Base-by-base conservation (phyloP, 2,329 filamentous ascomycete species). In the Neopestalotiopsis sp. region DNA sequence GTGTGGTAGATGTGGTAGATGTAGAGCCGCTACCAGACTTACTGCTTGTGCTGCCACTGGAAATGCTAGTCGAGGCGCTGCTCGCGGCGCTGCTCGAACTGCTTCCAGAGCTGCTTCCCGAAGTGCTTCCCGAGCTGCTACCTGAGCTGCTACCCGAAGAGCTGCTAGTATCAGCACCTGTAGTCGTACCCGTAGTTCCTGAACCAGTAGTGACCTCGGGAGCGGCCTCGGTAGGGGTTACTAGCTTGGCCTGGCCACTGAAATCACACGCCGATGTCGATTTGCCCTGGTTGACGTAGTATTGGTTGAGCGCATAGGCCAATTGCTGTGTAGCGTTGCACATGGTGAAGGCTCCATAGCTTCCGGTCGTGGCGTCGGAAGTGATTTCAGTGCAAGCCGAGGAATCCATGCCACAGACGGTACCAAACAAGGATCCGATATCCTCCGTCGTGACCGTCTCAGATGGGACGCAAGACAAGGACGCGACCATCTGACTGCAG, bases 401-500 rank as follows among this genome's bases (percentile, higher is more conserved):
- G 62, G 79, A 77, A 69, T 82, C 76, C 62, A 80, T 77, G 68
- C 87, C 87, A 78, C 70, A 71, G n/a, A 71, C 64, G 34, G 66
- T 70, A n/a, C 69, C 68, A 61, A 71, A 71, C 30, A 71, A 84
- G n/a, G 85, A 79, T 59, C 83, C 85, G 73, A 87, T 86, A 66
- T 88, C 80, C 63, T 88, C 81, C 58, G 83, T 81, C 69, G 81
- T 79, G 64, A 90, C 79, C 69, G 78, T 80, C 68, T 83, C 77
- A 63, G 85, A 84, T 69, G 90, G 86, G 28, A 85, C 82, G 78
- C 91, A 94, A 73, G 82, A 83, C 66, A 93, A 83, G 34, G 88
- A 87, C 71, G 86, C 82, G 76, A 87, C 84, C 91, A 93, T 93
- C 85, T 91, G 94, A 69, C 79, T 76, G 84, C 91, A 94, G 42